Base-by-base conservation (phyloP, 768 basidiomycete genomes). In the Lyophyllum semitale region DNA sequence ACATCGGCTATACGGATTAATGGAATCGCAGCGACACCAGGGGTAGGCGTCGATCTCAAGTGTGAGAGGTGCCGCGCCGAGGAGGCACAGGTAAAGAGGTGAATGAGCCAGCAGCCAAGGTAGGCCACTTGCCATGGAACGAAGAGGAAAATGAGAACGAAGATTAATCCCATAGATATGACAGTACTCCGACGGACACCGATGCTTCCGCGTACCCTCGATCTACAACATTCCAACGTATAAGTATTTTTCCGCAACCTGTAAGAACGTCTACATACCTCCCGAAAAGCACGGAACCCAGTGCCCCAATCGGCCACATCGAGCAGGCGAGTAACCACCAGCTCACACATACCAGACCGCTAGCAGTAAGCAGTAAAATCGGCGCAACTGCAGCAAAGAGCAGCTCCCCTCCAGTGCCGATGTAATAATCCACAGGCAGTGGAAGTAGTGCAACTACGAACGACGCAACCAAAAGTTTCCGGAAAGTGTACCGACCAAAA, bases 101-200 rank as follows among this genome's bases (percentile, higher is more conserved):
- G 92, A 48, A 89, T 83, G n/a, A 87, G 56, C 85, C 91, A 92
- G 60, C 86, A 86, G 18, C 91, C 87, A 22, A 96, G 78, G 70
- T 89, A 95, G 4, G 89, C 93, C 9, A 95, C 89, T 70, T 97
- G 95, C 84, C 92, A 93, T 0, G 95, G 95, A n/a, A 95, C 76
- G 49, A 94, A 72, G 35, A 91, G 59, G 55, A 88, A 81, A 35
- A 95, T 85, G n/a, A 87, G 71, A 15, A 80, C 59, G 48, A 87
- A 77, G 30, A 95, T 79, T 18, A 88, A 46, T 7, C 66, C 59
- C 68, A 93, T 81, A 6, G 89, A 88, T 6, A 85, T 38, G 23
- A 87, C 26, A 3, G 81, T 83, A 62, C 76, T 76, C 56, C 77
- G 73, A 29, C 73, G 76, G 44, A 81, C 69, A 23, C 76, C 69